Percentiles rank a stretch among this genome's conserved stretches.
Conservation (phyloP, 805 yeast genomes). For the Kuraishia piskuri region DNA sequence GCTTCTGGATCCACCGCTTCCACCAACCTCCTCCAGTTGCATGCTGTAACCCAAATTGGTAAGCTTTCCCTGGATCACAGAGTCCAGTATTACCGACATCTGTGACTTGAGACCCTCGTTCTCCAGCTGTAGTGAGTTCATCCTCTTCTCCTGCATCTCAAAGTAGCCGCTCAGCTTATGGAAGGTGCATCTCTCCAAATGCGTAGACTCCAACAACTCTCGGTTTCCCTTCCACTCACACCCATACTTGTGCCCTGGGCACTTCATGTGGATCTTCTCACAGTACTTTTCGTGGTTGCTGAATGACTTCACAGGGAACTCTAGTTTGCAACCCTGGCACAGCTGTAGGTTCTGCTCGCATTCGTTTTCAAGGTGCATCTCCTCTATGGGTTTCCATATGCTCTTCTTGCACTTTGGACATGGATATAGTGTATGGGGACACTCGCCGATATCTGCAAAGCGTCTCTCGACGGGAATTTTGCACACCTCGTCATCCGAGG, state of each 20-base stretch:
- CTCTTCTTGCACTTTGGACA: conserved; percentile 28
- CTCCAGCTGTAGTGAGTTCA: conserved; percentile 23
- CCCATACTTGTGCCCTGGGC: conserved; percentile 41
- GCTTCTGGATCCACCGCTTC: conserved; percentile 2
- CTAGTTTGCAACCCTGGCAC: conserved; percentile 32
- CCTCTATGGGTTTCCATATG: conserved; percentile 21
- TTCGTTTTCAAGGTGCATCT: conserved; percentile 26
- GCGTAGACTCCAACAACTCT: conserved; percentile 19
- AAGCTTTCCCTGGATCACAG: conserved; percentile 39
- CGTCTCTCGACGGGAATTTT: neutral
- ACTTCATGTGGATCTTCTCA: conserved; percentile 27
- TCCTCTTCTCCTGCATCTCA: conserved; percentile 17
- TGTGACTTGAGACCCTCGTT: conserved; percentile 33
- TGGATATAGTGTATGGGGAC: conserved; percentile 29
- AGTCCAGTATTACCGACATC: conserved; percentile 34
- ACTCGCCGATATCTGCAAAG: conserved; percentile 11
- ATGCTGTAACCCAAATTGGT: conserved; percentile 41
- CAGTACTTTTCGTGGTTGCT: conserved; percentile 35
- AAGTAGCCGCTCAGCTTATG: conserved; percentile 18
- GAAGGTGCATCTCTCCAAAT: conserved; percentile 19
- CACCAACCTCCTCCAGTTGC: conserved; percentile 34
- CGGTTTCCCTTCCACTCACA: conserved; percentile 37
- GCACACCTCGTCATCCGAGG: neutral
- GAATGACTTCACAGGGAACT: conserved; percentile 29
- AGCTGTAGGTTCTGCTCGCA: conserved; percentile 30